A percentile compares a stretch with the other conserved stretches of the same genome.
Conservation (phyloP, 768 basidiomycete genomes). For the Lyophyllum decastes region DNA sequence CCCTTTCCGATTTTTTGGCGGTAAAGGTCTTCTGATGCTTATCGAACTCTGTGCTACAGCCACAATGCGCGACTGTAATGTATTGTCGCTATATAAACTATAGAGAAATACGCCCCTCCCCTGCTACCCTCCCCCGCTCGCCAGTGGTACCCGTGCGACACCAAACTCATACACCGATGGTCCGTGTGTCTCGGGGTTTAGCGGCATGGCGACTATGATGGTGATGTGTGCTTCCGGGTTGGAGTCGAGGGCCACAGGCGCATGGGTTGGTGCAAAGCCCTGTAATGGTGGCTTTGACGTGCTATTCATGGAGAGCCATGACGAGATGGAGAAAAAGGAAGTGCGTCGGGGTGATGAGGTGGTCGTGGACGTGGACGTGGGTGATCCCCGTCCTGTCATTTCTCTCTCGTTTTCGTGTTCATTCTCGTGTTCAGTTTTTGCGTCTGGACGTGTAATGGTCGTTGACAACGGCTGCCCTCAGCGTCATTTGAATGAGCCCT, state of each 20-base stretch:
- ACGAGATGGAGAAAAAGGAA: slow-evolving; percentile 10
- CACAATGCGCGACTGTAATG: background rate
- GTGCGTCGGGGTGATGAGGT: background rate
- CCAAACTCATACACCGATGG: slow-evolving; percentile 47
- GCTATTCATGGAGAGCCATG: slow-evolving; percentile 9
- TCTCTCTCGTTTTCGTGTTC: background rate
- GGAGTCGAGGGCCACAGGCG: too few relatives aligned
- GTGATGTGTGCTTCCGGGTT: slow-evolving; percentile 32
- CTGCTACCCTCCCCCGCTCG: slow-evolving; percentile 21
- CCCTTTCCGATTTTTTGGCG: too few relatives aligned
- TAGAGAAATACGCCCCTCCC: background rate
- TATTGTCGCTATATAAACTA: too few relatives aligned
- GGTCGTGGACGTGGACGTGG: background rate
- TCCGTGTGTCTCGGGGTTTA: slow-evolving; percentile 10
- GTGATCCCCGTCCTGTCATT: background rate
- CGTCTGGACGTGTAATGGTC: background rate
- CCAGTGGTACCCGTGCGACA: slow-evolving; percentile 32
- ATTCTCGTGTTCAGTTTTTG: background rate
- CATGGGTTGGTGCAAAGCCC: background rate
- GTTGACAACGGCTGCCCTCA: background rate
- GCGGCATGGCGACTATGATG: slow-evolving; percentile 51
- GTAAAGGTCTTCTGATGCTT: too few relatives aligned
- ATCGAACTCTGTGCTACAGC: background rate
- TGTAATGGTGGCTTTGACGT: background rate
- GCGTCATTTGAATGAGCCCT: too few relatives aligned